phyloP scores from a whole-genome alignment of 2,329 filamentous ascomycete genomes.

The Penicillium vulpinum region DNA sequence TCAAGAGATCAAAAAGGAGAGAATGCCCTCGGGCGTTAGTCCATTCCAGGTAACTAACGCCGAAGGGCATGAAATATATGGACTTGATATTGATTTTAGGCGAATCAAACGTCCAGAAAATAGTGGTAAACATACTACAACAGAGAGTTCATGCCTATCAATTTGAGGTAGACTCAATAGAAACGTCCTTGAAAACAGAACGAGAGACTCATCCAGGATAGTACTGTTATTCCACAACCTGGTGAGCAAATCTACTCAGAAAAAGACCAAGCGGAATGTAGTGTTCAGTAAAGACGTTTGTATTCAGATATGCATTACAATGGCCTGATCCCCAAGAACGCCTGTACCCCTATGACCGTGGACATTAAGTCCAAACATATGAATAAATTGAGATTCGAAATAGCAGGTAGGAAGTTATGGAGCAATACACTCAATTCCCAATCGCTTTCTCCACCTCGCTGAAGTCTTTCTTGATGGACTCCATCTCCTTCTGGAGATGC shows the following conservation, averaged over 20 bases:
- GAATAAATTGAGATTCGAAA: constrained; percentile 10
- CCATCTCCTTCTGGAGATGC: constrained; percentile 63
- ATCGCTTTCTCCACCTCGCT: constrained; percentile 53
- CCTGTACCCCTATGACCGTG: constrained; percentile 26
- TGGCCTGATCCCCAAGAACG: constrained; percentile 21
- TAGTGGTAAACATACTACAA: background rate
- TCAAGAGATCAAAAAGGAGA: background rate
- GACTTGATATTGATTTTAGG: too few species aligned
- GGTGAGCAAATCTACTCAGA: background rate
- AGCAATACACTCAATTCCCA: constrained; percentile 19
- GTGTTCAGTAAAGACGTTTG: constrained; percentile 10
- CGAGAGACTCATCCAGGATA: background rate
- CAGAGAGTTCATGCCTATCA: background rate
- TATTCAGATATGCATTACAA: constrained; percentile 28
- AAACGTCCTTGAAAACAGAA: background rate
- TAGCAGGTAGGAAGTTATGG: constrained; percentile 6
- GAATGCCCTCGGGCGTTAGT: background rate
- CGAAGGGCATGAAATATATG: background rate
- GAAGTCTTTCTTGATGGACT: constrained; percentile 60
- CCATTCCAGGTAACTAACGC: background rate
- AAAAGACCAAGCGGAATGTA: background rate
- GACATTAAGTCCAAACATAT: constrained; percentile 15
- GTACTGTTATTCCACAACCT: background rate
- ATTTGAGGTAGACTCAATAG: background rate
- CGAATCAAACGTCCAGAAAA: background rate